Conservation (phyloP, 2,329 filamentous ascomycete genomes). For the Chalara sp. region DNA sequence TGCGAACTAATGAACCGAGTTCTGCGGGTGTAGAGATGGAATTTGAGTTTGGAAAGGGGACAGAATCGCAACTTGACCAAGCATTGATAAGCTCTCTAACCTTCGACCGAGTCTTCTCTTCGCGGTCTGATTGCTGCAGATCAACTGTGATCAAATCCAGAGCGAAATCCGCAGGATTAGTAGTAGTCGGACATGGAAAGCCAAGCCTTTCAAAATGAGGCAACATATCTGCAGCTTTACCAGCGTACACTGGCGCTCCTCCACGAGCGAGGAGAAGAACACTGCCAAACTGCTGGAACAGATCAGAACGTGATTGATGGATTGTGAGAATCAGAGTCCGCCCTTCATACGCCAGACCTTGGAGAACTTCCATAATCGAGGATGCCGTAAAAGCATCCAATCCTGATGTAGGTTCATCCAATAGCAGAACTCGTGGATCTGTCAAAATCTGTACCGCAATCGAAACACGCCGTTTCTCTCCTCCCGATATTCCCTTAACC, state of each 20-base stretch:
- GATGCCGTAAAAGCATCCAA: constrained; percentile 72
- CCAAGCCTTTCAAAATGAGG: constrained; percentile 54
- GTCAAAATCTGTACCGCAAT: constrained; percentile 75
- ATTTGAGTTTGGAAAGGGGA: constrained; percentile 12
- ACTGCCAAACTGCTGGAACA: constrained; percentile 66
- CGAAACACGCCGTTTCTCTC: constrained; percentile 70
- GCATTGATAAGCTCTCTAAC: constrained; percentile 54
- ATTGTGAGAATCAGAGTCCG: constrained; percentile 72
- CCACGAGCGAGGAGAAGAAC: constrained; percentile 65
- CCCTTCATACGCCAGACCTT: constrained; percentile 64
- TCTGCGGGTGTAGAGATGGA: constrained; percentile 58
- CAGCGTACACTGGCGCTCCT: constrained; percentile 62
- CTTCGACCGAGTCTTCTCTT: constrained; percentile 54
- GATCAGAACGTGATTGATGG: constrained; percentile 67
- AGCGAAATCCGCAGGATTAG: constrained; percentile 73
- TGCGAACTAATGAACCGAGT: constrained; percentile 60
- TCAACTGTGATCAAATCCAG: constrained; percentile 73
- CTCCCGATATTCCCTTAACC: constrained; percentile 72
- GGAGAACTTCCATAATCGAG: constrained; percentile 69
- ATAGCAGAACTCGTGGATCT: constrained; percentile 63
- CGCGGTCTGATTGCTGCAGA: constrained; percentile 56
- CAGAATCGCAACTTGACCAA: constrained; percentile 38
- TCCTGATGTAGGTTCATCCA: constrained; percentile 73
- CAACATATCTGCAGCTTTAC: constrained; percentile 56
- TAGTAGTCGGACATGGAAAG: constrained; percentile 58